Base-by-base conservation (phyloP, 2,329 filamentous ascomycete genomes). In the Tolypocladium inflatum region DNA sequence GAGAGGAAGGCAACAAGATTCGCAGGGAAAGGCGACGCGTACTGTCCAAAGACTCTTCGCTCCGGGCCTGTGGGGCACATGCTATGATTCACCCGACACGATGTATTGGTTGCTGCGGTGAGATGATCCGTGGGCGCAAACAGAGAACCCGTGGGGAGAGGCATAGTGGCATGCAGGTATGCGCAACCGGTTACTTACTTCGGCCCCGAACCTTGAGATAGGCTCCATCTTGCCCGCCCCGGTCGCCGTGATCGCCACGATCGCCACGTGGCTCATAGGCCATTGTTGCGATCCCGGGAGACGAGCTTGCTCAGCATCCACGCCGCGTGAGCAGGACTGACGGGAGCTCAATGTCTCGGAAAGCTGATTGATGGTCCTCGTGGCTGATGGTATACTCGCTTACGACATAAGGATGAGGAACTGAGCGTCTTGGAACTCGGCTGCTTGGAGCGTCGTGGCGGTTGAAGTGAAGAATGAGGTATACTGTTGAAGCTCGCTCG, bases 221-320 rank as follows among this genome's bases (percentile, higher is more conserved):
- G 7, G 73, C 72, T 38, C 73, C 75, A 64, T 79, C 76, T 58
- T 76, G 73, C 9, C 73, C 73, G 21, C 71, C 70, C 51, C 71
- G 64, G 52, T 74, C 75, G 59, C 73, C 75, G 64, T 77, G 73
- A 63, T 80, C 79, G 19, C 45, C 75, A 64, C 77, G 73, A 64
- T 80, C 79, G 66, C 78, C 76, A 63, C 79, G 76, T 69, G 78
- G 76, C 74, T 81, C 79, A 68, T 80, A 81, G 66, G 80, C 76
- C 80, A 82, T 82, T 58, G 63, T 43, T 52, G 56, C 54, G 58
- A 43, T 42, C 13, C n/a, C 23, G n/a, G n/a, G 23, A 53, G 35
- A 33, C 30, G 39, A 54, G 48, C n/a, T n/a, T 37, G 58, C 59
- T 61, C 63, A 60, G 58, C 67, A 69, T 69, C 45, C 66, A 63